These are phyloP conservation scores for Paraurostyla sp. DNA, from an alignment of 73 alveolate species.

Conservation along the genomic window DNA sequence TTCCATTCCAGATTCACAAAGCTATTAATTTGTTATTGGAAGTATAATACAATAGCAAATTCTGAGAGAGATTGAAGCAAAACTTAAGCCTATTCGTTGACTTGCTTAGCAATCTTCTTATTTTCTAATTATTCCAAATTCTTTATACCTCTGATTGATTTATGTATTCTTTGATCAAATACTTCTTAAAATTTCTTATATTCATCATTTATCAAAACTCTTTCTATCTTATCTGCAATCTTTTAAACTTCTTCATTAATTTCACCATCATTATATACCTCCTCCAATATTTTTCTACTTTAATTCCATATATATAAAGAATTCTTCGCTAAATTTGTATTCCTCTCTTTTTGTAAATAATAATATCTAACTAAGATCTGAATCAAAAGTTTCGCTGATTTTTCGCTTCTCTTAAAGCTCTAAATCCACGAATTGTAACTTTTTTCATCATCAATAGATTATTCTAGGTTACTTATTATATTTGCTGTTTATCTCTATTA, in stretches of 20 bases:
- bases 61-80: not conserved
- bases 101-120: not conserved
- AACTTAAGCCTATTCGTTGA: not conserved
- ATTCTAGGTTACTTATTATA: not conserved
- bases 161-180: conserved; percentile 5
- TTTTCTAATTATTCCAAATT: conserved; percentile 5
- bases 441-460: not conserved
- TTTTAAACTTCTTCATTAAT: not conserved
- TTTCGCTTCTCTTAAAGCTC: not conserved
- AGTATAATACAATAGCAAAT: not conserved
- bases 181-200: not conserved
- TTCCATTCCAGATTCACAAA: not conserved
- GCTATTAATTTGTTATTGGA: not conserved
- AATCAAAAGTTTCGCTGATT: not conserved
- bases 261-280: not conserved
- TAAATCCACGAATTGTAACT: not conserved
- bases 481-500: not conserved
- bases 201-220: not conserved
- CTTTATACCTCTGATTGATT: not conserved
- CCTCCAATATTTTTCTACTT: not conserved
- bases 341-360: not conserved
- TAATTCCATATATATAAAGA: not conserved
- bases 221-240: not conserved
- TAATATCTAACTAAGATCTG: not conserved
- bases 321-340: not conserved